Conservation (phyloP, 2,329 filamentous ascomycete species). For the Aspergillus sp. region DNA sequence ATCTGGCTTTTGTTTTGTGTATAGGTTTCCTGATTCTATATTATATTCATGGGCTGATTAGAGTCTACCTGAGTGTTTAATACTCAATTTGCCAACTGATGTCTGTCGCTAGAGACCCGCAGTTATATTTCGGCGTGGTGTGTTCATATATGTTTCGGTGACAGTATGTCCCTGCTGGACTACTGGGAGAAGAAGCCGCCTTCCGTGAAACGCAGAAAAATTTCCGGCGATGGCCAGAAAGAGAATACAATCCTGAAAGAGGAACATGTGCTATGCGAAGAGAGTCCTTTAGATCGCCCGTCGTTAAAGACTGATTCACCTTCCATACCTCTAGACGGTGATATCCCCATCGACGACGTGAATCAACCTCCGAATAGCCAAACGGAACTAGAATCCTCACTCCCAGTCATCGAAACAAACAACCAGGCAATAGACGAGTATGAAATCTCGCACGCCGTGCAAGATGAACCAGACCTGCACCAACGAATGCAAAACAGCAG, state of each 20-base stretch:
- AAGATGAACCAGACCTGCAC: slow-evolving; percentile 32
- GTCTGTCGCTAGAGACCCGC: too few relatives aligned
- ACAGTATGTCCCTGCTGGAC: slow-evolving; percentile 30
- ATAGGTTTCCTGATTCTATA: too few relatives aligned
- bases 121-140: slow-evolving; percentile 17
- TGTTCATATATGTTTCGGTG: slow-evolving; percentile 7
- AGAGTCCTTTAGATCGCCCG: slow-evolving; percentile 14
- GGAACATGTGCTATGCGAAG: slow-evolving; percentile 3
- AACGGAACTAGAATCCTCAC: slow-evolving; percentile 64
- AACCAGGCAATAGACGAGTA: slow-evolving; percentile 73
- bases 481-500: slow-evolving; percentile 50
- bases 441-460: slow-evolving; percentile 58
- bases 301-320: slow-evolving; percentile 31
- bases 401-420: slow-evolving; percentile 61
- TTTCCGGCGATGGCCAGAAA: slow-evolving; percentile 8
- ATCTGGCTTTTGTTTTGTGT: too few relatives aligned
- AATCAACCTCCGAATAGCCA: slow-evolving; percentile 30
- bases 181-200: slow-evolving; percentile 29
- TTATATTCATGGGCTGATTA: too few relatives aligned
- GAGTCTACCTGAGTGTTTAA: too few relatives aligned
- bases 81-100: too few relatives aligned
- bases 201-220: slow-evolving; percentile 26
- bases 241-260: background rate
- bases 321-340: slow-evolving; percentile 15
- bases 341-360: slow-evolving; percentile 25